phyloP scores from a whole-genome alignment of 257 asterid genomes.

The Anisodus acutangulus region DNA sequence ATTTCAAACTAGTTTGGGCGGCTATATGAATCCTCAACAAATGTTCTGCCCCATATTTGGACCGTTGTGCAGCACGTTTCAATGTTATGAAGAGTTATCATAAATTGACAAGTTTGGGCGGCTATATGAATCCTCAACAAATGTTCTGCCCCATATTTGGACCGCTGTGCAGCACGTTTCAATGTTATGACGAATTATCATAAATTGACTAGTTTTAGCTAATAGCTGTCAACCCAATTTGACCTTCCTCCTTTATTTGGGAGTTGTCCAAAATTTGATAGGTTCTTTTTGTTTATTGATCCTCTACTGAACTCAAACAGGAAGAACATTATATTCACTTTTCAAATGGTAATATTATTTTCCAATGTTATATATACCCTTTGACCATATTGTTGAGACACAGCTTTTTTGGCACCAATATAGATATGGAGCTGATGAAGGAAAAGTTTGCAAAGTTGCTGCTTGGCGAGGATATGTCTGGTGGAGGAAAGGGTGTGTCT shows the following conservation, averaged over 20 bases:
- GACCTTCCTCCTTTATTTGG: background rate
- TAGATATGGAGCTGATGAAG: conserved; percentile 83
- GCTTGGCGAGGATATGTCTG: conserved; percentile 97
- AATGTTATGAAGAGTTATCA: background rate
- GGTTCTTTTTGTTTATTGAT: background rate
- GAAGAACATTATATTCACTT: background rate
- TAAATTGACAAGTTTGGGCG: background rate
- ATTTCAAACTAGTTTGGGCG: background rate
- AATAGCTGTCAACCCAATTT: background rate
- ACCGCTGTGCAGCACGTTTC: background rate
- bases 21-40: background rate
- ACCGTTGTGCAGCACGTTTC: background rate
- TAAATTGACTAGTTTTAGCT: background rate
- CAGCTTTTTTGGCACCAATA: background rate
- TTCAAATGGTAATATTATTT: background rate
- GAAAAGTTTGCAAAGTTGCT: conserved; percentile 89
- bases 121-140: background rate
- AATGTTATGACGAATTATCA: background rate
- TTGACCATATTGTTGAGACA: background rate
- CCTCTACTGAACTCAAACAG: background rate
- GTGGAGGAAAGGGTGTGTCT: conserved; percentile 97
- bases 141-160: background rate
- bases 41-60: background rate
- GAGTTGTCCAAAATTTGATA: background rate
- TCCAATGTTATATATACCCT: background rate